phyloP scores from a whole-genome alignment of 2,329 filamentous ascomycete genomes.

The Basipetospora chlamydospora region DNA sequence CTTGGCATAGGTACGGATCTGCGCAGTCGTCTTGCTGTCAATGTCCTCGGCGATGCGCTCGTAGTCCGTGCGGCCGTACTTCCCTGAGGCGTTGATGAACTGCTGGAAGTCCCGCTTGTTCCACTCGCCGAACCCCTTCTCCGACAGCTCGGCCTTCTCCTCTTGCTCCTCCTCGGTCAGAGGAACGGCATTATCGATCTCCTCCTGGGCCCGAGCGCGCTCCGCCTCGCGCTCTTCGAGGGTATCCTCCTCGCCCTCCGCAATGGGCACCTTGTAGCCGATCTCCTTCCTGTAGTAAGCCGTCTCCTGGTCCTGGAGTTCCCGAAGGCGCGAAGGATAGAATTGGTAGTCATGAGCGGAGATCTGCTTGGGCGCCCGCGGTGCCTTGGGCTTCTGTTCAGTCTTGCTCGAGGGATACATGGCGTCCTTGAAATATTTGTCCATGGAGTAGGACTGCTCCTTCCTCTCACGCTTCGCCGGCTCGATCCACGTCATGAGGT shows the following conservation, averaged over 20 bases:
- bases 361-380: constrained; percentile 87
- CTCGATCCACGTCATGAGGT: constrained; percentile 82
- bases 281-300: constrained; percentile 94
- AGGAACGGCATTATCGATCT: constrained; percentile 82
- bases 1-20: constrained; percentile 84
- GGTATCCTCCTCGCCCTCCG: constrained; percentile 78
- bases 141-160: constrained; percentile 69
- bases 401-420: constrained; percentile 68
- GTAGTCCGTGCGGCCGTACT: constrained; percentile 78
- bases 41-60: constrained; percentile 77
- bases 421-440: constrained; percentile 93
- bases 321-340: constrained; percentile 69
- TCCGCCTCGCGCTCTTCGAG: constrained; percentile 76
- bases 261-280: constrained; percentile 80
- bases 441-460: constrained; percentile 95
- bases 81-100: constrained; percentile 89
- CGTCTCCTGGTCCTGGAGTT: constrained; percentile 92
- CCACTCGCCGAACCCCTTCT: constrained; percentile 85
- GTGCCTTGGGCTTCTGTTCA: constrained; percentile 85
- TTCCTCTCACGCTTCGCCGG: constrained; percentile 96
- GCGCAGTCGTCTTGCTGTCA: constrained; percentile 72
- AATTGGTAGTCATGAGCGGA: constrained; percentile 94
- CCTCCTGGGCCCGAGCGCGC: constrained; percentile 72
- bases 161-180: constrained; percentile 80
- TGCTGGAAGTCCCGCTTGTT: constrained; percentile 97